Evolutionary conservation across 2,329 filamentous ascomycete genomes (phyloP).

Genomic region (Penicillium brevicompactum): DNA sequence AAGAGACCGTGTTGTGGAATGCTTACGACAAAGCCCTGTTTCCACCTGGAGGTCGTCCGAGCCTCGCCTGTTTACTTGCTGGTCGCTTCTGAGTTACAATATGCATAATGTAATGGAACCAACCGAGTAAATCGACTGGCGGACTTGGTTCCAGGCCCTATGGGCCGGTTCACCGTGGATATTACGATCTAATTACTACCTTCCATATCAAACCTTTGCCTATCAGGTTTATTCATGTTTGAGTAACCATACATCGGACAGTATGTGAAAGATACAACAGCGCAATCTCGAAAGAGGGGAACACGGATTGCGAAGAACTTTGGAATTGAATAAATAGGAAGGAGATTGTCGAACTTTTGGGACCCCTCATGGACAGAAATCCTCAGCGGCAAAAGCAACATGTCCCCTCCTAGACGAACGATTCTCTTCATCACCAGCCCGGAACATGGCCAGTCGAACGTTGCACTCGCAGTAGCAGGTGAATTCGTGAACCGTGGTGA

Average conservation of each 20-base stretch:
- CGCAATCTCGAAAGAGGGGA: background rate
- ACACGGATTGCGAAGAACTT: background rate
- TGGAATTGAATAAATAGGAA: background rate
- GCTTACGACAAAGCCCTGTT: background rate
- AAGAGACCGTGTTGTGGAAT: no score
- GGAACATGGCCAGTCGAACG: slow-evolving; percentile 52
- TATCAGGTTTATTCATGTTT: background rate
- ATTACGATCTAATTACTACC: background rate
- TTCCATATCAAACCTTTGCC: background rate
- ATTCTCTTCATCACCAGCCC: slow-evolving; percentile 50
- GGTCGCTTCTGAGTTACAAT: background rate
- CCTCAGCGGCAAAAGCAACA: background rate
- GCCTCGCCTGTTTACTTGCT: background rate
- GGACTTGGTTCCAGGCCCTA: background rate
- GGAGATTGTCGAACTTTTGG: background rate
- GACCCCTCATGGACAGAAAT: background rate
- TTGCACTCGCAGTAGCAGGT: slow-evolving; percentile 47
- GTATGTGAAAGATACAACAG: slow-evolving; percentile 2
- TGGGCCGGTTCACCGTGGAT: background rate
- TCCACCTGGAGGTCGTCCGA: background rate
- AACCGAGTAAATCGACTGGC: background rate
- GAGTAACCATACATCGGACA: slow-evolving; percentile 13
- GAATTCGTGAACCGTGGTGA: slow-evolving; percentile 42
- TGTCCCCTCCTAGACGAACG: slow-evolving; percentile 17
- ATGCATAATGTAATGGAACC: background rate